Conservation (phyloP, 139 green algal genomes). For the Diplosphaera chodatii region DNA sequence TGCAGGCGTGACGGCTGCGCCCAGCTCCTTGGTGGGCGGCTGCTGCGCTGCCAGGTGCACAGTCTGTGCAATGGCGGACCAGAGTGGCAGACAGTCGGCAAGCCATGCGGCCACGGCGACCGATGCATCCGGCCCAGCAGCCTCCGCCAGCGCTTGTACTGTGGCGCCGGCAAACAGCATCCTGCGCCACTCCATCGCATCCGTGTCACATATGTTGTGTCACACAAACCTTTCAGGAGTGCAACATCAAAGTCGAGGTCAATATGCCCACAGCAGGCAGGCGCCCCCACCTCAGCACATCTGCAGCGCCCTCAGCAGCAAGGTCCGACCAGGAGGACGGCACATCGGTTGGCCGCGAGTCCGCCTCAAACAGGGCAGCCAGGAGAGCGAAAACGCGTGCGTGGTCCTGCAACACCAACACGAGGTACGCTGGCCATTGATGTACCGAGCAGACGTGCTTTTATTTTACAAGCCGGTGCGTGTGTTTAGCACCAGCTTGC, state of each 20-base stretch:
- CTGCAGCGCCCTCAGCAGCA: not conserved
- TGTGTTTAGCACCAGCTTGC: no score
- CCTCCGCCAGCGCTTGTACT: not conserved
- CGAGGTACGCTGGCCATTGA: no score
- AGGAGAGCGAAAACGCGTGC: not conserved
- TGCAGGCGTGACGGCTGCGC: not conserved
- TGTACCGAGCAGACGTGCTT: no score
- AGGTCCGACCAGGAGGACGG: not conserved
- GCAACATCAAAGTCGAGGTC: no score
- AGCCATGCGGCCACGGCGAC: not conserved
- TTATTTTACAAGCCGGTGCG: no score
- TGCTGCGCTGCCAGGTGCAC: not conserved
- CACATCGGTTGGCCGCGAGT: not conserved
- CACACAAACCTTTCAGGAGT: no score
- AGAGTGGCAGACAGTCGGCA: not conserved
- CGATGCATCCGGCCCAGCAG: not conserved
- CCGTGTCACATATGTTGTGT: no score
- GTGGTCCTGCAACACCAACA: not conserved
- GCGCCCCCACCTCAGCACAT: not conserved
- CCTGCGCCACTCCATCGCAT: not conserved
- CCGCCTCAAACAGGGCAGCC: not conserved
- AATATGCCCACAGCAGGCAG: not conserved
- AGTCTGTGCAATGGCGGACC: no score
- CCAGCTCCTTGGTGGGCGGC: not conserved
- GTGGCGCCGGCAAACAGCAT: constrained; percentile 1